A percentile compares a stretch with the other conserved stretches of the same genome.
Conservation (phyloP, 2,329 filamentous ascomycete species). For the Phyllosticta citrichinensis region DNA sequence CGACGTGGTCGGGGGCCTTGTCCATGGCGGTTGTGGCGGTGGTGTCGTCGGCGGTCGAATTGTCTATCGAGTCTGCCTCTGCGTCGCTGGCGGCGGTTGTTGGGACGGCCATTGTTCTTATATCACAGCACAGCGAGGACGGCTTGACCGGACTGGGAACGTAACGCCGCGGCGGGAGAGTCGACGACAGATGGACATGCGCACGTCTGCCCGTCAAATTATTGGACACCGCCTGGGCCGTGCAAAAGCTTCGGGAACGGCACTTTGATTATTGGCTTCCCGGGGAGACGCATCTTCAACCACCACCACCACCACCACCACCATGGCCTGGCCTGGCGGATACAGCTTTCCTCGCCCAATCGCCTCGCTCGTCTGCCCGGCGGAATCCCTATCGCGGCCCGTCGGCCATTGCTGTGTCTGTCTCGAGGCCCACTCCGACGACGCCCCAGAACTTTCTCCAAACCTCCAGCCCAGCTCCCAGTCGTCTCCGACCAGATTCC, state of each 20-base stretch:
- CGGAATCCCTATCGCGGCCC: neutral
- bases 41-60: neutral
- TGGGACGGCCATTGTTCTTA: neutral
- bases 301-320: neutral
- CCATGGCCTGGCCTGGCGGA: neutral
- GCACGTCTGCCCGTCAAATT: neutral
- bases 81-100: neutral
- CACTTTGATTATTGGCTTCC: neutral
- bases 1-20: conserved; percentile 7
- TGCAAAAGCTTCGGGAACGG: neutral
- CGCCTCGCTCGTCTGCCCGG: neutral
- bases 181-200: neutral
- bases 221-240: neutral
- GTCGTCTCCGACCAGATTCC: neutral
- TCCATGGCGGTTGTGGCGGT: neutral
- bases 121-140: neutral
- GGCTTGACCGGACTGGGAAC: neutral
- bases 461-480: neutral
- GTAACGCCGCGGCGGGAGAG: neutral
- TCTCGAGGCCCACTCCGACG: neutral
- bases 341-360: neutral
- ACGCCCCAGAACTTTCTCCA: neutral
- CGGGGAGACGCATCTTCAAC: neutral
- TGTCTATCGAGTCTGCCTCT: neutral
- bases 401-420: neutral